These are phyloP conservation scores for Solanum pimpinellifolium DNA, from an alignment of 257 asterid genomes.

Conservation along the genomic window DNA sequence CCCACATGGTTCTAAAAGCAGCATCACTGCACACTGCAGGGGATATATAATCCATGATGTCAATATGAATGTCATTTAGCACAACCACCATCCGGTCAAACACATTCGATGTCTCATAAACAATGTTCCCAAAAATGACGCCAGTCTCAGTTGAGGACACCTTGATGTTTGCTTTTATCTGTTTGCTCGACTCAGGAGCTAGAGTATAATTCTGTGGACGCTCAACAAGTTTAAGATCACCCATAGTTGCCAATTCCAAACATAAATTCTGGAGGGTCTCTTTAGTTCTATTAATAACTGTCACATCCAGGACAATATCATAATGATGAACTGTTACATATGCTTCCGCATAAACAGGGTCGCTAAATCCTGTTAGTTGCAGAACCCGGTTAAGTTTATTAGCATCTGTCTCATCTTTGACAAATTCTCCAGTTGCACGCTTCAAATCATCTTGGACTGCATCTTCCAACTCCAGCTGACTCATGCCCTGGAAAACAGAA, in stretches of 20 bases:
- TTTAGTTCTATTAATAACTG: conserved; percentile 79
- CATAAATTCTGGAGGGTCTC: conserved; percentile 93
- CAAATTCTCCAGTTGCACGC: conserved; percentile 93
- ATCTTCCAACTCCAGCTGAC: conserved; percentile 90
- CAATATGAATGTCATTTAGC: conserved; percentile 91
- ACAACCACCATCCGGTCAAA: conserved; percentile 82
- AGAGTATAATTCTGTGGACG: conserved; percentile 94
- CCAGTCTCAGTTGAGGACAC: conserved; percentile 98
- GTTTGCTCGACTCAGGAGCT: conserved; percentile 91
- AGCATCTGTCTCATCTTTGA: conserved; percentile 74
- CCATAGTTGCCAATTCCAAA: conserved; percentile 95
- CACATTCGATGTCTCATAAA: conserved; percentile 88
- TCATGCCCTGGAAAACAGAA: conserved; percentile 61
- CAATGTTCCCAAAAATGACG: conserved; percentile 90
- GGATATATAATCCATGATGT: conserved; percentile 96
- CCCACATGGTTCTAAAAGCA: conserved; percentile 97
- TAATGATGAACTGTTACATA: conserved; percentile 93
- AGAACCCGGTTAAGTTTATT: conserved; percentile 78
- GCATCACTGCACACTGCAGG: conserved; percentile 90
- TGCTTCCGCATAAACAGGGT: conserved; percentile 97
- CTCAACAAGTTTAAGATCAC: conserved; percentile 94
- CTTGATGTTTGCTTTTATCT: conserved; percentile 87
- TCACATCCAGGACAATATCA: conserved; percentile 89
- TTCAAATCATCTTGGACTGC: conserved; percentile 87
- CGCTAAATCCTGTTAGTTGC: conserved; percentile 94